These are phyloP conservation scores for Phyllosticta citrichinensis DNA, from an alignment of 2,329 filamentous ascomycete genomes.

Conservation along the genomic window DNA sequence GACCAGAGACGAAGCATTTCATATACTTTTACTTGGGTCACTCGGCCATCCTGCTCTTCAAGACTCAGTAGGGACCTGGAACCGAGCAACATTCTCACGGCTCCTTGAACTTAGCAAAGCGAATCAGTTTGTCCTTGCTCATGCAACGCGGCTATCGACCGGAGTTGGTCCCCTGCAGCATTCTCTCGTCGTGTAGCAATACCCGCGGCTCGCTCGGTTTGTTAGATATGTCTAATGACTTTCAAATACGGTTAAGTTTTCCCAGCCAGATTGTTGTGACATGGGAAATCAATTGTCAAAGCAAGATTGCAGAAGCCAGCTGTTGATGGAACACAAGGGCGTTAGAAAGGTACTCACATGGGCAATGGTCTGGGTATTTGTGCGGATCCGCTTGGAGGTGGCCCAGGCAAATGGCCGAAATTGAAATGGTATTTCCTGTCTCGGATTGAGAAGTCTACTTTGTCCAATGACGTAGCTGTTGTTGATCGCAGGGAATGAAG, in stretches of 20 bases:
- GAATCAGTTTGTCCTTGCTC: not conserved
- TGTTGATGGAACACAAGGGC: too few relatives aligned
- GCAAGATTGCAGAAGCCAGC: not conserved
- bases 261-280: not conserved
- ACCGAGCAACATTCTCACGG: not conserved
- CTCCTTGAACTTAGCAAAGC: not conserved
- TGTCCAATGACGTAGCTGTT: too few relatives aligned
- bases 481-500: too few relatives aligned
- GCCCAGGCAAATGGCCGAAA: too few relatives aligned
- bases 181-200: not conserved
- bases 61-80: slow-evolving; percentile 66
- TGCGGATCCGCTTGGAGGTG: too few relatives aligned
- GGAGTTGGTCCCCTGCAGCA: not conserved
- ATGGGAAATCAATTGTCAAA: not conserved
- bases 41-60: slow-evolving; percentile 96
- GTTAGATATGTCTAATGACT: not conserved
- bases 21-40: slow-evolving; percentile 99
- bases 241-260: not conserved
- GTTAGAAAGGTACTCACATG: too few relatives aligned
- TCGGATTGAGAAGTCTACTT: too few relatives aligned
- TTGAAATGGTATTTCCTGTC: too few relatives aligned
- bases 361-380: too few relatives aligned
- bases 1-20: slow-evolving; percentile 93
- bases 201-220: not conserved
- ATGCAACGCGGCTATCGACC: not conserved